Base-by-base conservation (phyloP, 192 early-diverging fungal genomes). In the Entomortierella lignicola region DNA sequence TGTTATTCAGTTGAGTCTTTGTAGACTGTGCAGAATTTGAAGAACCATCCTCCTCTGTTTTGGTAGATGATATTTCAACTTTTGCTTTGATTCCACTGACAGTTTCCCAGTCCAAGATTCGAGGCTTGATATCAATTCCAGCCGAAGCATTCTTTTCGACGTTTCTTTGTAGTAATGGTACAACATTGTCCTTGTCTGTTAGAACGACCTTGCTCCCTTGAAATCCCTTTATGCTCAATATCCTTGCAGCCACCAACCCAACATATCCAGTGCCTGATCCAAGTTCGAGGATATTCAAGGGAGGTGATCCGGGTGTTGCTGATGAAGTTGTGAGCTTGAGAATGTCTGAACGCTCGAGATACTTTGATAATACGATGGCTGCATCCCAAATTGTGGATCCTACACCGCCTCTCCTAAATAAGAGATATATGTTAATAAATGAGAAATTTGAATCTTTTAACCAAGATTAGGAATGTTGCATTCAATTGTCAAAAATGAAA, bases 191-290 rank as follows among this genome's bases (percentile, higher is more conserved):
- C 70, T 72, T 81, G 61, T 91, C 89, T 20, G 88, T 89, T 17
- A 89, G 61, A 23, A 82, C 72, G n/a, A 89, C 66, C 30, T 39
- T 39, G 10, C 61, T 56, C 10, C 10, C 47, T 4, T 55, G 50
- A 0, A 26, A 29, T 7, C 50, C 58, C 23, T 25, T 44, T 30
- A 32, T 29, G 20, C 57, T 53, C 32, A 79, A 21, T 43, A 79
- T 59, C 63, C 66, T 59, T 12, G 86, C 87, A n/a, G 69, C 60
- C 17, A 72, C 83, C 25, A 91, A 50, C 0, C 88, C 89, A 7
- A 91, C 81, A 1, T 89, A 56, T 5, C 89, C 89, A 20, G 87
- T 89, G n/a, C 89, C 89, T 11, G 83, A 44, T 52, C 89, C 89
- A 30, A 91, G 67, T 53, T 91, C 89, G 23, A 91, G 62, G 10